Conservation (phyloP, 176 grass and related monocot genomes). For the Carex kokanica region DNA sequence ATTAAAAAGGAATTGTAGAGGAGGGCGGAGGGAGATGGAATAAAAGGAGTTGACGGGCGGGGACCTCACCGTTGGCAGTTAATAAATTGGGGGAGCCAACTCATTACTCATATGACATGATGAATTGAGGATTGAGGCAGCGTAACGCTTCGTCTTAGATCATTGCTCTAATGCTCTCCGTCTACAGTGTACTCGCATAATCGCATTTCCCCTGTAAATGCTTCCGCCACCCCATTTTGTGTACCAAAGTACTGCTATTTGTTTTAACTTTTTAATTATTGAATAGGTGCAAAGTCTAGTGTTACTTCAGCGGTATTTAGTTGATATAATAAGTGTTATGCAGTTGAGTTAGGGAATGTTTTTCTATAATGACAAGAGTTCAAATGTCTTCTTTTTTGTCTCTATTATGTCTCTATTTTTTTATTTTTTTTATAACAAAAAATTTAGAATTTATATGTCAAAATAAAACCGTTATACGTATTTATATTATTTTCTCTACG, state of each 20-base stretch:
- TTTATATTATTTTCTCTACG: too few species aligned
- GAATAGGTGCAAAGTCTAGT: too few species aligned
- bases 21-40: conserved; percentile 23
- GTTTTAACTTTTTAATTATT: too few species aligned
- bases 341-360: too few species aligned
- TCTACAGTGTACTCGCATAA: not conserved
- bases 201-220: not conserved
- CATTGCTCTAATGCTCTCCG: not conserved
- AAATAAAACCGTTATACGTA: too few species aligned
- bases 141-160: not conserved
- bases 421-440: too few species aligned
- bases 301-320: too few species aligned
- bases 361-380: too few species aligned
- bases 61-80: conserved; percentile 14
- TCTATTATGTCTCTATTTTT: too few species aligned
- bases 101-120: not conserved
- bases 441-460: too few species aligned
- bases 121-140: not conserved
- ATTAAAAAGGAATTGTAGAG: conserved; percentile 6
- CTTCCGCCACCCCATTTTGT: not conserved
- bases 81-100: conserved; percentile 4
- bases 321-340: too few species aligned
- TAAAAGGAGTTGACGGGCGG: not conserved
- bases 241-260: not conserved
- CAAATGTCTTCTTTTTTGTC: too few species aligned